Conservation (phyloP, 2,329 filamentous ascomycete genomes). For the Sarocladiaceae sp. region DNA sequence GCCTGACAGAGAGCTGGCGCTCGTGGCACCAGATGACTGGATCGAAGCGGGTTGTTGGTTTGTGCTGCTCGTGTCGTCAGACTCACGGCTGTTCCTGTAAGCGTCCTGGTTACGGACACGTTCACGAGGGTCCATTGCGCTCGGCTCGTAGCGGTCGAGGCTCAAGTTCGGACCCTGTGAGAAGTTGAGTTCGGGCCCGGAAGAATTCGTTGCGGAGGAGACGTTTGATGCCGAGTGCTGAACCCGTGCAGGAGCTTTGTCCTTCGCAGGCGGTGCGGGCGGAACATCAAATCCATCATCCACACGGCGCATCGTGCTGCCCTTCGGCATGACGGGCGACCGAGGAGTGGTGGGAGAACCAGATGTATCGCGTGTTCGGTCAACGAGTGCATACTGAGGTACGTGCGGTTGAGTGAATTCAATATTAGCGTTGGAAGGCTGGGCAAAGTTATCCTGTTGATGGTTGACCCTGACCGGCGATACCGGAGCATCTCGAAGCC, state of each 20-base stretch:
- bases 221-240: background rate
- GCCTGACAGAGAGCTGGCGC: constrained; percentile 51
- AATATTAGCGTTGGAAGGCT: constrained; percentile 48
- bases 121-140: constrained; percentile 27
- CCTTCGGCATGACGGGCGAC: background rate
- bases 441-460: constrained; percentile 47
- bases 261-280: background rate
- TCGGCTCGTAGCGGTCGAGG: constrained; percentile 25
- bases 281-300: background rate
- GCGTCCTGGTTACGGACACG: constrained; percentile 28
- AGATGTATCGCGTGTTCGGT: constrained; percentile 19
- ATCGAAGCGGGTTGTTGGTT: constrained; percentile 43
- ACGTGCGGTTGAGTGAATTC: constrained; percentile 30
- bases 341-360: constrained; percentile 30
- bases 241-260: background rate
- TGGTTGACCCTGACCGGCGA: constrained; percentile 55
- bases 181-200: constrained; percentile 18
- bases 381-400: constrained; percentile 19
- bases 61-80: constrained; percentile 45
- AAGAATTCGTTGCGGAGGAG: constrained; percentile 6
- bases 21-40: constrained; percentile 51
- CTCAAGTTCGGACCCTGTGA: constrained; percentile 7
- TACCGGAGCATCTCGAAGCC: constrained; percentile 46
- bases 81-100: constrained; percentile 49
- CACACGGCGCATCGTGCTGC: background rate